phyloP scores from a whole-genome alignment of 2,329 filamentous ascomycete species.

The Penicillium hesseltinei region DNA sequence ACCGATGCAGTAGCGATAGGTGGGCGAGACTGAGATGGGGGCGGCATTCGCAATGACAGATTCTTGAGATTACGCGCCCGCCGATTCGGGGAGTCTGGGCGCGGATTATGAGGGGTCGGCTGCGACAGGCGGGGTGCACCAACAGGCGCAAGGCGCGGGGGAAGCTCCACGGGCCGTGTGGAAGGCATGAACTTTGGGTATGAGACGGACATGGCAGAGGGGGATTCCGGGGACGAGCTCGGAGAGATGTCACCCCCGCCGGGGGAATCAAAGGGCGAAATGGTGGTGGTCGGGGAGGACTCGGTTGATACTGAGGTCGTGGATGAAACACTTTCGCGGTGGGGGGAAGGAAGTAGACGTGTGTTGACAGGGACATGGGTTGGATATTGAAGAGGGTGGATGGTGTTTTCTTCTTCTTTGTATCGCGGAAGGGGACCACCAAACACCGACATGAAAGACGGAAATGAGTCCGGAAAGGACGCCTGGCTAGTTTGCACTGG shows the following conservation, averaged over 20 bases:
- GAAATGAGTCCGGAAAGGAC: constrained; percentile 47
- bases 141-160: constrained; percentile 22
- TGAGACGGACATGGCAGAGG: constrained; percentile 64
- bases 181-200: constrained; percentile 42
- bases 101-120: constrained; percentile 42
- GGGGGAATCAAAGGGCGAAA: constrained; percentile 89
- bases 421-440: constrained; percentile 38
- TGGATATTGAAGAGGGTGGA: constrained; percentile 29
- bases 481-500: constrained; percentile 42
- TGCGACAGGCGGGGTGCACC: neutral
- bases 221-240: constrained; percentile 88
- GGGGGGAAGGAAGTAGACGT: constrained; percentile 34
- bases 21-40: constrained; percentile 46
- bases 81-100: constrained; percentile 36
- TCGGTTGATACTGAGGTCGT: constrained; percentile 76
- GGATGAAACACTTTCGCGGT: constrained; percentile 46
- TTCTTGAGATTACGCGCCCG: constrained; percentile 62
- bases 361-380: constrained; percentile 30
- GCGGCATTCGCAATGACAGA: constrained; percentile 59
- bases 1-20: constrained; percentile 51
- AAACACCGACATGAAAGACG: constrained; percentile 55
- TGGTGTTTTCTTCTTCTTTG: constrained; percentile 29
- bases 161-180: constrained; percentile 26
- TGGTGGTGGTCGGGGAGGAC: constrained; percentile 90
- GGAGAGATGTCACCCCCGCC: constrained; percentile 87